A percentile compares a stretch with the other conserved stretches of the same genome.
Conservation (phyloP, 2,329 filamentous ascomycete genomes). For the Immersiporthe knoxdaviesiana region DNA sequence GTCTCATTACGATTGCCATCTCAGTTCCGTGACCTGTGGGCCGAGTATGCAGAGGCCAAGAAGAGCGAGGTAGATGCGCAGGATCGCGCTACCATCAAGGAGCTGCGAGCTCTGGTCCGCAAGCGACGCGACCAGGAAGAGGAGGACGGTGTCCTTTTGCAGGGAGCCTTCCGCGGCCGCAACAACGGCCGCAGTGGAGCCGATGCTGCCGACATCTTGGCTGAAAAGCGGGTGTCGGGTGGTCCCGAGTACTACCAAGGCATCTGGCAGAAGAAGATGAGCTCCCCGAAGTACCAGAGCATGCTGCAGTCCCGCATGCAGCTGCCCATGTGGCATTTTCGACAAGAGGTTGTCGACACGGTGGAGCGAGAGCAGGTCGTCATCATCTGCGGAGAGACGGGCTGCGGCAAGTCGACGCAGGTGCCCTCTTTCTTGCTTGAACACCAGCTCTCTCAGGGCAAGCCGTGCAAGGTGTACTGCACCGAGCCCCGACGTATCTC, state of each 20-base stretch:
- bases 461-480: conserved; percentile 88
- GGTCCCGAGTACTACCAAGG: conserved; percentile 56
- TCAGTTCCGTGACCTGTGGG: conserved; percentile 84
- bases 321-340: conserved; percentile 88
- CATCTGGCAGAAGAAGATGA: conserved; percentile 63
- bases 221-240: conserved; percentile 47
- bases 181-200: conserved; percentile 49
- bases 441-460: conserved; percentile 79
- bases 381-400: conserved; percentile 95
- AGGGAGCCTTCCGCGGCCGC: conserved; percentile 73
- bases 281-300: conserved; percentile 65
- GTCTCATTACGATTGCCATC: conserved; percentile 76
- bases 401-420: conserved; percentile 96
- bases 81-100: conserved; percentile 71
- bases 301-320: conserved; percentile 81
- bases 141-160: conserved; percentile 75
- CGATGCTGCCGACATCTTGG: conserved; percentile 53
- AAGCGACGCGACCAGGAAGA: conserved; percentile 70
- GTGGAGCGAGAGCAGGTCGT: conserved; percentile 82
- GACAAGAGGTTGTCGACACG: conserved; percentile 73
- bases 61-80: conserved; percentile 70
- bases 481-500: conserved; percentile 96
- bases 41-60: conserved; percentile 72
- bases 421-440: conserved; percentile 94
- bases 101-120: conserved; percentile 71